These are phyloP conservation scores for Penicillium concentricum DNA, from an alignment of 2,329 filamentous ascomycete genomes.

Conservation along the genomic window DNA sequence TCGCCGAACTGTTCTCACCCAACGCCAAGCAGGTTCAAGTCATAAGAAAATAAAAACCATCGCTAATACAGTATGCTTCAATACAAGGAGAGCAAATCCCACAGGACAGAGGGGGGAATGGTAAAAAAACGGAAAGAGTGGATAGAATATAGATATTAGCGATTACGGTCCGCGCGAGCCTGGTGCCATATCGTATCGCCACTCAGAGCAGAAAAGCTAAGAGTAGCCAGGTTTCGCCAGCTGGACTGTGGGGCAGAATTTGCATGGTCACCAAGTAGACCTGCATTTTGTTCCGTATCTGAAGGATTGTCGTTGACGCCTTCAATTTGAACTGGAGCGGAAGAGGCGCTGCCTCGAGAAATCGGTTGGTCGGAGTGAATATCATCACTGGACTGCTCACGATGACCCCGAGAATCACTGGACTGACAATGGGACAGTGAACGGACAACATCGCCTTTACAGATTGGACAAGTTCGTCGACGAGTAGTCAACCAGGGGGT, in stretches of 20 bases:
- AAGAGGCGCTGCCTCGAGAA: conserved; percentile 49
- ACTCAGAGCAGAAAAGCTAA: conserved; percentile 47
- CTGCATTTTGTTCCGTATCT: conserved; percentile 46
- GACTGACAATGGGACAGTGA: conserved; percentile 52
- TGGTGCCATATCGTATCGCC: conserved; percentile 49
- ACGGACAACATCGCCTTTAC: conserved; percentile 90
- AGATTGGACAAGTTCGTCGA: conserved; percentile 95
- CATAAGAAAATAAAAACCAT: conserved; percentile 25
- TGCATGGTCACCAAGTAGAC: conserved; percentile 34
- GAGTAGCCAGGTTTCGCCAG: conserved; percentile 46
- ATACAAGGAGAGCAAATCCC: conserved; percentile 17
- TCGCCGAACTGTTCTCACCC: conserved; percentile 17
- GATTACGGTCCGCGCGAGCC: conserved; percentile 38
- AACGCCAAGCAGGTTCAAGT: conserved; percentile 30
- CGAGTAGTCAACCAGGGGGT: conserved; percentile 96
- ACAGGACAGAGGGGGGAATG: conserved; percentile 4
- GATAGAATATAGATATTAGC: conserved; percentile 27
- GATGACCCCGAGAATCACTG: conserved; percentile 25
- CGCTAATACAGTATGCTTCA: conserved; percentile 36
- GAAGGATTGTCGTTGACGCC: conserved; percentile 35
- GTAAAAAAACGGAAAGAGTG: conserved; percentile 11
- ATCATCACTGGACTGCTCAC: conserved; percentile 43
- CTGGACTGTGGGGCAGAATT: conserved; percentile 36
- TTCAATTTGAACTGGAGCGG: conserved; percentile 51
- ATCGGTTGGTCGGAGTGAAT: conserved; percentile 48